A percentile compares a stretch with the other conserved stretches of the same genome.
Evolutionary conservation across 2,329 filamentous ascomycete genomes (phyloP).

Genomic region (Orbilia quercus): DNA sequence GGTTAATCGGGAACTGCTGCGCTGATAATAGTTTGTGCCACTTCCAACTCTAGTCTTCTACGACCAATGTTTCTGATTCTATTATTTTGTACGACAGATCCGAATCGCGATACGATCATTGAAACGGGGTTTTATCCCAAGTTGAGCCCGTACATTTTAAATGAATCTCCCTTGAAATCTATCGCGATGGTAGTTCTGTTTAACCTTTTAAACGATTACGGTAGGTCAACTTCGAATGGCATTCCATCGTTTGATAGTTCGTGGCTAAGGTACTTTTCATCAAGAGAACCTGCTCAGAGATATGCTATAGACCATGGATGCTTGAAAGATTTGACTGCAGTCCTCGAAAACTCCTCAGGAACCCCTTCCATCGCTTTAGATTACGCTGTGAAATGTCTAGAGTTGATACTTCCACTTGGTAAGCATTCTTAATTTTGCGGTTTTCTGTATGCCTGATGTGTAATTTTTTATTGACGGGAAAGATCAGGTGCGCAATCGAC

Average conservation of each 20-base stretch:
- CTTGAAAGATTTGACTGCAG: not conserved
- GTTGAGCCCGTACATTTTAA: not conserved
- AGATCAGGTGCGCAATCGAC: not conserved
- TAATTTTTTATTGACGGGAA: not conserved
- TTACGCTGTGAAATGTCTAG: conserved; percentile 35
- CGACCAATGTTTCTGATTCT: not conserved
- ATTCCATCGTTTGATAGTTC: not conserved
- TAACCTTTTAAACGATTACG: conserved; percentile 51
- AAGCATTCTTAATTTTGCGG: not conserved
- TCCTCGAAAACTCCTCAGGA: conserved; percentile 1
- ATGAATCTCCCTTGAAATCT: not conserved
- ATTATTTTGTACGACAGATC: conserved; percentile 14
- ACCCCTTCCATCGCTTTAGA: not conserved
- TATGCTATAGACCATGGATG: conserved; percentile 22
- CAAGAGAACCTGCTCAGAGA: conserved; percentile 37
- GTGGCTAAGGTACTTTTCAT: conserved; percentile 5
- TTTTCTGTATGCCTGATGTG: not conserved
- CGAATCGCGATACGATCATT: conserved; percentile 35
- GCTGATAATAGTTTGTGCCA: conserved; percentile 58
- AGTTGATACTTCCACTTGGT: conserved; percentile 27
- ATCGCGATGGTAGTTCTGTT: conserved; percentile 37
- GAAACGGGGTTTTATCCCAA: conserved; percentile 25
- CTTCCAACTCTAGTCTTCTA: not conserved
- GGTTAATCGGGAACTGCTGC: conserved; percentile 59
- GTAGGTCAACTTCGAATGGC: conserved; percentile 6